Base-by-base conservation (phyloP, 176 grass and related monocot genomes). In the Carex pumila region DNA sequence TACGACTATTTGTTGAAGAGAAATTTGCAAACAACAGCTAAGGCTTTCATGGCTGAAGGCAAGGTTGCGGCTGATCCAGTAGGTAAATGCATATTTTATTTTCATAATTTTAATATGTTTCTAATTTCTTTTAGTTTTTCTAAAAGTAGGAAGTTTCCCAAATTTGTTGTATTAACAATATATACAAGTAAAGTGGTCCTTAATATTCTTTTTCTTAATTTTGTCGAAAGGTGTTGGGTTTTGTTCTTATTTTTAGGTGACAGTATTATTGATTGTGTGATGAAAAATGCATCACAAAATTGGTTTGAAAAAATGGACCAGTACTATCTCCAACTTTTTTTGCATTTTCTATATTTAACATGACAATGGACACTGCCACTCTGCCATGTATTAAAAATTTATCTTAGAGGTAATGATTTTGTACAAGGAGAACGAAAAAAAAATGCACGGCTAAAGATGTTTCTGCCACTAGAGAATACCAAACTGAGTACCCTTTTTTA, bases 41-140 rank as follows among this genome's bases (percentile, higher is more conserved):
- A 99, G 82, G 97, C 93, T 5, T 99, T 99, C 83, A 95, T 94
- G 93, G 71, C 93, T 18, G 93, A 99, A 88, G 97, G 97, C 13
- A 96, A 99, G 84, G 93, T 99, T 81, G 86, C 93, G 1, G 90
- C 97, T 69, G 97, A 99, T 83, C 97, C 97, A 78, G 97, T 99
- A 53, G 93, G 97, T 99, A 90, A 99, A 86, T 61, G 15, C 78
- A 79, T 22, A 65, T 39, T 84, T 8, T 52, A 31, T 32, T 50
- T 81, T 81, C 65, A 22, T 22, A 41, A 63, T 22, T 32, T 25
- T 25, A 25, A 0, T 25, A 25, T 25, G 25, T 32, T 66, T 86
- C 8, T 71, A 4, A 4, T 59, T 49, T 65, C 7, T 60, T n/a
- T 41, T 65, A 17, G 15, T 5, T 18, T 65, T 79, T 74, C 6